Conservation (phyloP, 768 basidiomycete genomes). For the Paxillus involutus region DNA sequence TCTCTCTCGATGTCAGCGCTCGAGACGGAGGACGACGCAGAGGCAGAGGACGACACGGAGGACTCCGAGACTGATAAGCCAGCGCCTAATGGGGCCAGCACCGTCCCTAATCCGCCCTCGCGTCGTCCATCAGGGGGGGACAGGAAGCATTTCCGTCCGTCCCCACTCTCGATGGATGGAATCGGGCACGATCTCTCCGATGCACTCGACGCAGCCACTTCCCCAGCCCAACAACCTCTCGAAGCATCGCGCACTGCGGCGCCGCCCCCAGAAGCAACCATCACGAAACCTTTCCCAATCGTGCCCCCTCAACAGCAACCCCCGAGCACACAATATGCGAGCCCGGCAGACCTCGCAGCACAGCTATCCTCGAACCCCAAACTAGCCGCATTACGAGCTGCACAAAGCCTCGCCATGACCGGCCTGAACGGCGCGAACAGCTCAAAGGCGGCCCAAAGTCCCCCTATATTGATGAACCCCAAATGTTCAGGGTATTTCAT, state of each 20-base stretch:
- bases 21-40: constrained; percentile 43
- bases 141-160: constrained; percentile 6
- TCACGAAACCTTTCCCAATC: constrained; percentile 1
- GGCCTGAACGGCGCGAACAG: constrained; percentile 14
- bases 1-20: constrained; percentile 53
- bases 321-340: constrained; percentile 3
- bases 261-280: not conserved
- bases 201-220: constrained; percentile 25
- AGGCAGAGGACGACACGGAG: constrained; percentile 39
- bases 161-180: constrained; percentile 31
- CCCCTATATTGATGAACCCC: constrained; percentile 71
- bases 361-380: constrained; percentile 47
- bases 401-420: constrained; percentile 27
- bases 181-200: constrained; percentile 31
- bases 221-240: not conserved
- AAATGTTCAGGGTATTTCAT: constrained; percentile 97
- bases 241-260: not conserved
- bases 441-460: constrained; percentile 34
- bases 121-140: constrained; percentile 13
- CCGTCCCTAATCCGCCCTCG: not conserved
- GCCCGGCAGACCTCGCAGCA: constrained; percentile 40
- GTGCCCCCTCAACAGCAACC: constrained; percentile 2
- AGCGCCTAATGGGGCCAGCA: constrained; percentile 2
- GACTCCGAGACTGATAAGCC: constrained; percentile 19
- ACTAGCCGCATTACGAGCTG: constrained; percentile 45